Percentiles rank a stretch among this genome's conserved stretches.
phyloP scores from a whole-genome alignment of 805 yeast genomes.

The Yamadazyma paraphyllophila region DNA sequence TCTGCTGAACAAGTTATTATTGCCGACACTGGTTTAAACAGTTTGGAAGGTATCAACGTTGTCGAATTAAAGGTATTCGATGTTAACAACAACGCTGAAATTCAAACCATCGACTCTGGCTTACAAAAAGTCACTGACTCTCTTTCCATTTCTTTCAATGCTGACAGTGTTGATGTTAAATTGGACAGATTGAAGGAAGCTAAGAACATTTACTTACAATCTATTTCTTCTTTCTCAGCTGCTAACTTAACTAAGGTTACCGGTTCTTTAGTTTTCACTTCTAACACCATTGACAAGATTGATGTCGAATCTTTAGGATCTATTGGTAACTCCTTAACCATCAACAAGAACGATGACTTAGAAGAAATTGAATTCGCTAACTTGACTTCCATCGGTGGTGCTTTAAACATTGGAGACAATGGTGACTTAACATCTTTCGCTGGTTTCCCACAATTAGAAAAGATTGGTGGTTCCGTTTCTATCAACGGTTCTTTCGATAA shows the following conservation, averaged over 20 bases:
- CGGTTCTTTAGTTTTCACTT: slow-evolving; percentile 78
- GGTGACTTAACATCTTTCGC: slow-evolving; percentile 59
- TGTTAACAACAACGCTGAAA: slow-evolving; percentile 87
- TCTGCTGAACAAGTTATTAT: slow-evolving; percentile 67
- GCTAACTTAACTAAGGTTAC: slow-evolving; percentile 67
- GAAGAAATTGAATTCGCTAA: slow-evolving; percentile 64
- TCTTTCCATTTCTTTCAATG: slow-evolving; percentile 81
- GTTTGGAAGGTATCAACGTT: slow-evolving; percentile 64
- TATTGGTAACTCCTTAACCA: slow-evolving; percentile 79
- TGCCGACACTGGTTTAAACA: slow-evolving; percentile 69
- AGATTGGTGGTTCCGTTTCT: slow-evolving; percentile 86
- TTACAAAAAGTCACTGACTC: slow-evolving; percentile 71
- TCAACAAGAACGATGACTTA: slow-evolving; percentile 72
- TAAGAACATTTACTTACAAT: slow-evolving; percentile 82
- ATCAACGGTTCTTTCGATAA: slow-evolving; percentile 77
- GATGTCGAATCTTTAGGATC: slow-evolving; percentile 52
- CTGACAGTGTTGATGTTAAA: slow-evolving; percentile 66
- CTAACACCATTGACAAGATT: slow-evolving; percentile 61
- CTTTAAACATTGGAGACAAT: slow-evolving; percentile 88
- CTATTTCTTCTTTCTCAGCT: slow-evolving; percentile 70
- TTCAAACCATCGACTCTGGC: slow-evolving; percentile 68
- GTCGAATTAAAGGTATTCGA: slow-evolving; percentile 52
- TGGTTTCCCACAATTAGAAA: slow-evolving; percentile 70
- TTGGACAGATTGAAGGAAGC: slow-evolving; percentile 79
- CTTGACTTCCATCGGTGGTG: slow-evolving; percentile 84